Conservation (phyloP, 2,329 filamentous ascomycete species). For the Talaromyces sp. region DNA sequence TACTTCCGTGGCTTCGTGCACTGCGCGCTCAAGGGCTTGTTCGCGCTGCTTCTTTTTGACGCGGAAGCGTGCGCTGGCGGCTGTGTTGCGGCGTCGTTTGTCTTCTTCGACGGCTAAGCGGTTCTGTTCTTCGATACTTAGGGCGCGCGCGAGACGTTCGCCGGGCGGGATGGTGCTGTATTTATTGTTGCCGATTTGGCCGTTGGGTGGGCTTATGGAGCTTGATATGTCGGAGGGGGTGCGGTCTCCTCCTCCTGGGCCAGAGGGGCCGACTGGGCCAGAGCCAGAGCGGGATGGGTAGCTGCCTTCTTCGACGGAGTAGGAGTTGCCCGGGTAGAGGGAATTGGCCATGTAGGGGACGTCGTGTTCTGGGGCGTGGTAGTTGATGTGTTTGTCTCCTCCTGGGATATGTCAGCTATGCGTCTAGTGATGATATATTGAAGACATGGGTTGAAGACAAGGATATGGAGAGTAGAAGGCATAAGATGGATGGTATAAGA, state of each 20-base stretch:
- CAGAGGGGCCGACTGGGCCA: not conserved
- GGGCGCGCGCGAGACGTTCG: conserved; percentile 44
- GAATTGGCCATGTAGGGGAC: conserved; percentile 40
- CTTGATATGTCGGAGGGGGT: conserved; percentile 45
- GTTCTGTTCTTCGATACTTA: conserved; percentile 51
- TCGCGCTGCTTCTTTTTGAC: conserved; percentile 96
- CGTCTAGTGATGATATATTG: not conserved
- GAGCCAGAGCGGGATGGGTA: not conserved
- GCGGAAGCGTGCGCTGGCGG: conserved; percentile 85
- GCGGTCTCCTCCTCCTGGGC: conserved; percentile 35
- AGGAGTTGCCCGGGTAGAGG: conserved; percentile 34
- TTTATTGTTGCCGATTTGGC: conserved; percentile 40
- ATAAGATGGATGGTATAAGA: not conserved
- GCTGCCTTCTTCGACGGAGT: conserved; percentile 34
- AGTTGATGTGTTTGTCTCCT: conserved; percentile 40
- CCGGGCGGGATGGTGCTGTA: conserved; percentile 42
- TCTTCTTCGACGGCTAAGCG: conserved; percentile 82
- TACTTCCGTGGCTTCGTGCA: conserved; percentile 81
- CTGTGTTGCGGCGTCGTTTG: conserved; percentile 85
- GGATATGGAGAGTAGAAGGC: not conserved
- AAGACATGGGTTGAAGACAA: not conserved
- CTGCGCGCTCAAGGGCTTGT: conserved; percentile 74
- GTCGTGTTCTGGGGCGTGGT: conserved; percentile 40
- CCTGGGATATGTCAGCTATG: conserved; percentile 30
- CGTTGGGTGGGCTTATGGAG: conserved; percentile 44